A percentile compares a stretch with the other conserved stretches of the same genome.
Evolutionary conservation across 805 yeast genomes (phyloP).

Genomic region (Kurtzmaniella cleridarum): DNA sequence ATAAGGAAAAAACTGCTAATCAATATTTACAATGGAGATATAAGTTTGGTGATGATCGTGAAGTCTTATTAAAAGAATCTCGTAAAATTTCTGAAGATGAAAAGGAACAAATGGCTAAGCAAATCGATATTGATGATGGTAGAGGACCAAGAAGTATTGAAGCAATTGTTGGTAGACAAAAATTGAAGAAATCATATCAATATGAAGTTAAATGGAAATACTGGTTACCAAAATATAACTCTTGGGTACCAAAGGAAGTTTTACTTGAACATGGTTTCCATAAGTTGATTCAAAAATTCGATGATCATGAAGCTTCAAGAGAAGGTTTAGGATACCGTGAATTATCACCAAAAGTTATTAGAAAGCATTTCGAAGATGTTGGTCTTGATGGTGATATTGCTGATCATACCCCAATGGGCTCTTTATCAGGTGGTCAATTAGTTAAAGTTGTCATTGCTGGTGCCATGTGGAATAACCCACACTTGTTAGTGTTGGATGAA

Average conservation of each 20-base stretch:
- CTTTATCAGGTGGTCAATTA: constrained; percentile 95
- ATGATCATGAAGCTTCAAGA: constrained; percentile 45
- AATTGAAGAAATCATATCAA: constrained; percentile 92
- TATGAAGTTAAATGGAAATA: constrained; percentile 87
- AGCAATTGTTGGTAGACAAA: constrained; percentile 96
- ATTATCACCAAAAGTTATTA: constrained; percentile 80
- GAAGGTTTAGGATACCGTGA: constrained; percentile 44
- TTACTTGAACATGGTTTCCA: constrained; percentile 59
- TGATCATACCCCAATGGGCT: constrained; percentile 95
- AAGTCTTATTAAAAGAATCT: constrained; percentile 87
- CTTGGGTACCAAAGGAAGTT: constrained; percentile 86
- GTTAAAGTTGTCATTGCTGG: constrained; percentile 99
- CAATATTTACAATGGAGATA: constrained; percentile 99
- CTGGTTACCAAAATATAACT: constrained; percentile 88
- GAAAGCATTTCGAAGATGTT: constrained; percentile 95
- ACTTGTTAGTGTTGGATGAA: constrained; percentile 91
- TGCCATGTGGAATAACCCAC: constrained; percentile 99
- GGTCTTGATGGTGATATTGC: constrained; percentile 98
- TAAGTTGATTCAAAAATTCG: constrained; percentile 40
- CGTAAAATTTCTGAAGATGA: constrained; percentile 78
- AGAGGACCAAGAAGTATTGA: constrained; percentile 84
- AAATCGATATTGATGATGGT: constrained; percentile 79
- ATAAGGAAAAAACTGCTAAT: constrained; percentile 95
- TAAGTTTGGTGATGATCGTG: constrained; percentile 96
- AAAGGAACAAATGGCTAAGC: constrained; percentile 68